These are phyloP conservation scores for Chlorella variabilis DNA, from an alignment of 163 green algal genomes.

Conservation along the genomic window DNA sequence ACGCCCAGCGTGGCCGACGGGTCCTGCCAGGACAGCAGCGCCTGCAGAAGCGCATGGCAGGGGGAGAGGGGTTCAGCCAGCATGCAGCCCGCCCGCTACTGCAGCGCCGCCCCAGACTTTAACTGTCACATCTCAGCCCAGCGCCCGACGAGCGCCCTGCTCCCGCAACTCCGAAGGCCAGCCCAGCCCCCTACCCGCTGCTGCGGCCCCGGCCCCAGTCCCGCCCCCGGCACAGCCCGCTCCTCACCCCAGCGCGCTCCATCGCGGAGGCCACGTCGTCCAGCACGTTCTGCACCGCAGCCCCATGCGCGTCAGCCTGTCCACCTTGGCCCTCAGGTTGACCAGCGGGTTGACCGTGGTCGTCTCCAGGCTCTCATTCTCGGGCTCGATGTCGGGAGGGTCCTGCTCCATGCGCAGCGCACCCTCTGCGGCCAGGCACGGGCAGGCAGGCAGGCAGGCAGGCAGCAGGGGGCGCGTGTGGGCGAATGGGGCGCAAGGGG, in stretches of 20 bases:
- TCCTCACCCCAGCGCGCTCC: constrained; percentile 49
- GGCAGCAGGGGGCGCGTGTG: too few species aligned
- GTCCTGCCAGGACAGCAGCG: constrained; percentile 62
- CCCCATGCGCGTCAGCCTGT: constrained; percentile 45
- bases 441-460: too few species aligned
- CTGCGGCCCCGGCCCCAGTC: too few species aligned
- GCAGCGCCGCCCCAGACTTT: too few species aligned
- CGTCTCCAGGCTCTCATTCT: constrained; percentile 35
- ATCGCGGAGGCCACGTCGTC: constrained; percentile 56
- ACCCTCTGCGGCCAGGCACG: not conserved
- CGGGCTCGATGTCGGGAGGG: constrained; percentile 32
- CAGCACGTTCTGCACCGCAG: constrained; percentile 65
- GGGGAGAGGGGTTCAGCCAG: too few species aligned
- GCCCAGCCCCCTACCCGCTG: too few species aligned
- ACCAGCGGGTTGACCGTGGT: constrained; percentile 8
- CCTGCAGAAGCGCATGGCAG: constrained; percentile 20
- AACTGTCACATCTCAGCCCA: too few species aligned
- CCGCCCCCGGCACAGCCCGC: not conserved
- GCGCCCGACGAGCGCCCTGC: too few species aligned
- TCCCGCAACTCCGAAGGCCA: too few species aligned
- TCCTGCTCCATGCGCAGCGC: constrained; percentile 48
- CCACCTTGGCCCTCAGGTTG: constrained; percentile 21
- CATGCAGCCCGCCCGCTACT: too few species aligned
- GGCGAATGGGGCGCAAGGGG: too few species aligned
- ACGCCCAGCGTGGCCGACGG: constrained; percentile 59